Percentiles rank a stretch among this genome's conserved stretches.
Evolutionary conservation across 208 protist genomes (phyloP).

Genomic region (Vickermania spadyakhi): DNA sequence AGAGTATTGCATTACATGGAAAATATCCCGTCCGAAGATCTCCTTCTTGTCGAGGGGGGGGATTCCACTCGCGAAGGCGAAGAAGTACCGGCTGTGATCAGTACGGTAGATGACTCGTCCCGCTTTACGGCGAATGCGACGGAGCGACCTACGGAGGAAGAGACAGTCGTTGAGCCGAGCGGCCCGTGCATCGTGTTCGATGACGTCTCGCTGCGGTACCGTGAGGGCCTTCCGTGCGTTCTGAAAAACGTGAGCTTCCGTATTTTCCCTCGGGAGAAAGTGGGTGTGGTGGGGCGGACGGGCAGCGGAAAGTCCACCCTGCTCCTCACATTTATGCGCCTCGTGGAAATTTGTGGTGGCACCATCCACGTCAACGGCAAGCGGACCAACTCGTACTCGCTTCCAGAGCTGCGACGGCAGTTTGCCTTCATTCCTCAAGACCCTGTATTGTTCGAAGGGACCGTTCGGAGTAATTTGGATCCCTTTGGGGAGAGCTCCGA

Average conservation of each 20-base stretch:
- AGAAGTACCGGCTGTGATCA: neutral
- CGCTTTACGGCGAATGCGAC: neutral
- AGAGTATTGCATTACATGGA: conserved; percentile 56
- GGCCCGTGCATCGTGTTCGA: conserved; percentile 30
- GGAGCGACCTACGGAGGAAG: neutral
- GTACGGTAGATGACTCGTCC: conserved; percentile 4
- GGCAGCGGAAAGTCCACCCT: conserved; percentile 82
- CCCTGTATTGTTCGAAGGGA: conserved; percentile 69
- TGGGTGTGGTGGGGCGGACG: conserved; percentile 73
- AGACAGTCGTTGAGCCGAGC: neutral
- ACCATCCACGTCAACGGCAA: conserved; percentile 33
- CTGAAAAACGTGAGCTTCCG: conserved; percentile 46
- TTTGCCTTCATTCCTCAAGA: conserved; percentile 79
- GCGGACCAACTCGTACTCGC: conserved; percentile 16
- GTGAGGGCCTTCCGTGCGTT: conserved; percentile 57
- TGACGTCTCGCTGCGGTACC: conserved; percentile 70
- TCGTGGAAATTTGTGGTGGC: conserved; percentile 39
- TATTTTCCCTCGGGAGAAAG: conserved; percentile 58
- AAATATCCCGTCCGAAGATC: conserved; percentile 29
- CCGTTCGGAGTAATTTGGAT: conserved; percentile 67
- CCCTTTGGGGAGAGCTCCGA: conserved; percentile 29
- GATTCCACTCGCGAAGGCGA: neutral
- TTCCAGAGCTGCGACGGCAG: conserved; percentile 42
- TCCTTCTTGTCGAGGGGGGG: conserved; percentile 11
- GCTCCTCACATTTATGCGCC: conserved; percentile 50